A percentile compares a stretch with the other conserved stretches of the same genome.
Conservation (phyloP, 2,329 filamentous ascomycete species). For the Knoxdaviesia capensis region DNA sequence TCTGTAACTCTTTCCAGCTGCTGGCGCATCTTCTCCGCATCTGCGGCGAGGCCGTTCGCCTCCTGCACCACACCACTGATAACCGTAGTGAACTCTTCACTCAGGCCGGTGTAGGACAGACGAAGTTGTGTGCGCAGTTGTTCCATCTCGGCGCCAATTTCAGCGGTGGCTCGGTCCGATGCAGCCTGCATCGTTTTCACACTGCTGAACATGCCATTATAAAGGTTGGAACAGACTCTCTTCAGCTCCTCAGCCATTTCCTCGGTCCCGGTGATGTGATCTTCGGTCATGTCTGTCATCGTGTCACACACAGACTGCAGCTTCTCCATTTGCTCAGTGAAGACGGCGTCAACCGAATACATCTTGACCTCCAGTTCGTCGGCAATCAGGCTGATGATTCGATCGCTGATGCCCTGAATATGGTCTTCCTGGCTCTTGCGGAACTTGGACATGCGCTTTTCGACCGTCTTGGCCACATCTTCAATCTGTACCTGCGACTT, state of each 20-base stretch:
- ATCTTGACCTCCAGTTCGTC: constrained; percentile 37
- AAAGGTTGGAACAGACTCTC: background rate
- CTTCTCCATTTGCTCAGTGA: constrained; percentile 46
- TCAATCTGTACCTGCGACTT: constrained; percentile 56
- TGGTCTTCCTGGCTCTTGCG: constrained; percentile 52
- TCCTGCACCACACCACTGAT: constrained; percentile 67
- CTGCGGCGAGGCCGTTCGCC: constrained; percentile 23
- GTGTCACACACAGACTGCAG: constrained; percentile 68
- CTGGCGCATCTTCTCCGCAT: constrained; percentile 2
- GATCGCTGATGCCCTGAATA: constrained; percentile 43
- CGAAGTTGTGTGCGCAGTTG: constrained; percentile 36
- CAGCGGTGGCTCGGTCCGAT: constrained; percentile 2
- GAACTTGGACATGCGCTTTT: constrained; percentile 54
- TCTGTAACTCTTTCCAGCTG: constrained; percentile 1
- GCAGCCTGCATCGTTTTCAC: constrained; percentile 2
- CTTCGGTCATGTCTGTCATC: constrained; percentile 36
- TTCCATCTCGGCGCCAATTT: constrained; percentile 4
- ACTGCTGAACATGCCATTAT: constrained; percentile 1
- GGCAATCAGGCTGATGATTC: constrained; percentile 59
- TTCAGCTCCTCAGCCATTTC: background rate
- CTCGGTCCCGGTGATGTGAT: background rate
- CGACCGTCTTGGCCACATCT: constrained; percentile 58
- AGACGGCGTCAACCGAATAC: constrained; percentile 19
- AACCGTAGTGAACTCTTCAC: constrained; percentile 66
- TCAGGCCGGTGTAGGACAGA: constrained; percentile 62